phyloP scores from a whole-genome alignment of 768 basidiomycete species.

The Tulasnella calospora region DNA sequence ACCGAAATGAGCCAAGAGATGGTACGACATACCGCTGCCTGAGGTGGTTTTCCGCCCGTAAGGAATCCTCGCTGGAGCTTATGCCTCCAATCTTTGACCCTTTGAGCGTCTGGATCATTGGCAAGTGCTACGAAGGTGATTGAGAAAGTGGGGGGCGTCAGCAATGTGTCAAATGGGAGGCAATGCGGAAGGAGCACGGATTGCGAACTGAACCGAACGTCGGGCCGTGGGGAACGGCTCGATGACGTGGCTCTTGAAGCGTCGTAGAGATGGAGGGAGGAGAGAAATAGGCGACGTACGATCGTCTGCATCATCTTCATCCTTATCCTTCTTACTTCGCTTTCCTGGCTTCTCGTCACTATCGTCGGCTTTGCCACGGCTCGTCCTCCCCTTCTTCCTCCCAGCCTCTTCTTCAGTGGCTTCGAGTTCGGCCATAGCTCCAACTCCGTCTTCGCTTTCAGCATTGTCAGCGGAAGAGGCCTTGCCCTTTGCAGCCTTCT shows the following conservation, averaged over 20 bases:
- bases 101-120: conserved; percentile 57
- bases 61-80: conserved; percentile 84
- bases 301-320: conserved; percentile 53
- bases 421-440: conserved; percentile 42
- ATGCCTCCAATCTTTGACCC: conserved; percentile 89
- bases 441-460: conserved; percentile 47
- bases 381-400: conserved; percentile 44
- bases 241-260: conserved; percentile 23
- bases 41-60: conserved; percentile 52
- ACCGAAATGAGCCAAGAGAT: neutral
- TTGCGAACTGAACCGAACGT: conserved; percentile 25
- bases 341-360: conserved; percentile 28
- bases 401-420: conserved; percentile 33
- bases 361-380: conserved; percentile 13
- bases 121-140: conserved; percentile 41
- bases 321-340: conserved; percentile 58
- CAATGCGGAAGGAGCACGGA: neutral
- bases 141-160: neutral
- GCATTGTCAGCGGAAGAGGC: conserved; percentile 36
- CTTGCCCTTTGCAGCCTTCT: conserved; percentile 42
- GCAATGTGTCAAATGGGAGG: neutral
- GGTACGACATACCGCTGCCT: conserved; percentile 51
- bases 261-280: neutral
- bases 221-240: neutral
- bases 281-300: conserved; percentile 41